Conservation (phyloP, 176 grass and related monocot species). For the Echinochloa phyllopogon region DNA sequence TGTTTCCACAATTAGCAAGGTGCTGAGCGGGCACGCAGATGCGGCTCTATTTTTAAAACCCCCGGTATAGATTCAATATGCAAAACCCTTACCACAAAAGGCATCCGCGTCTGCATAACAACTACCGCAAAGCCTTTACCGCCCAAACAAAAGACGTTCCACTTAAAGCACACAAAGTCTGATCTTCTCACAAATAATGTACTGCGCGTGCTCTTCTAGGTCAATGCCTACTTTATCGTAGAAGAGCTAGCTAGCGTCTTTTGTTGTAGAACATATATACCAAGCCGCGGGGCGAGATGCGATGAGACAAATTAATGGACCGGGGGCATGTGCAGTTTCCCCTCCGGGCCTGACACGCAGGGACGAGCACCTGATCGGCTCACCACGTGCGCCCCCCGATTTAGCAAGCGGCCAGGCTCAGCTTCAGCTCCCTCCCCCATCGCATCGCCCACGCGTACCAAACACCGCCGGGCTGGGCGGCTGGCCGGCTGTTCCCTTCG, state of each 20-base stretch:
- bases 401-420: neutral
- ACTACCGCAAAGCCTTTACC: neutral
- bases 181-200: neutral
- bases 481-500: neutral
- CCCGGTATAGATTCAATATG: neutral
- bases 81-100: neutral
- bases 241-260: neutral
- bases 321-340: conserved; percentile 27
- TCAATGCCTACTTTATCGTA: neutral
- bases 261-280: neutral
- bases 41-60: neutral
- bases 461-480: neutral
- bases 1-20: neutral
- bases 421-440: neutral
- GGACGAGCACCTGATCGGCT: conserved; percentile 1
- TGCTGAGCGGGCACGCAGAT: neutral
- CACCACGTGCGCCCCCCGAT: conserved; percentile 42
- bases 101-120: neutral
- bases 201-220: no score
- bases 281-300: neutral
- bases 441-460: neutral
- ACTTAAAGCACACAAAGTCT: neutral
- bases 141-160: neutral
- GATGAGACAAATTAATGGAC: conserved; percentile 22
- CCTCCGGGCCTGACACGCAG: conserved; percentile 29